These are phyloP conservation scores for Caryopteris hybrid DNA, from an alignment of 305 asterid species.

Conservation along the genomic window DNA sequence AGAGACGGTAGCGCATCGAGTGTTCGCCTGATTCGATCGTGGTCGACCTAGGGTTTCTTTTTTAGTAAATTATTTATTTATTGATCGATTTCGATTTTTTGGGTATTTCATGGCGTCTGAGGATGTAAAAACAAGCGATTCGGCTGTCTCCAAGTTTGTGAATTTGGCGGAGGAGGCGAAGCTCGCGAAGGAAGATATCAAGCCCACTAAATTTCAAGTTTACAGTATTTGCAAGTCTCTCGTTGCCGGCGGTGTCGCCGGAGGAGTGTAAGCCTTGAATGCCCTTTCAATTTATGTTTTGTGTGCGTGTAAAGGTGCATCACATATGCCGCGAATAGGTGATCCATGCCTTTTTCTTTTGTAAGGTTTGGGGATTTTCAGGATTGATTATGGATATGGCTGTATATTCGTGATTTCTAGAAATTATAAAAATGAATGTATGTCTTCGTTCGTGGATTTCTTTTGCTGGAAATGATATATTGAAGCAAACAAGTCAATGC, in stretches of 20 bases:
- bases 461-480: background rate
- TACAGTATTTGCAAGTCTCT: slow-evolving; percentile 81
- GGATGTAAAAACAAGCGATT: slow-evolving; percentile 79
- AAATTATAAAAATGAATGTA: background rate
- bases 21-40: slow-evolving; percentile 19
- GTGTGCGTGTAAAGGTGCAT: background rate
- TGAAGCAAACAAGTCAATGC: background rate
- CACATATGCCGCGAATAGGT: background rate
- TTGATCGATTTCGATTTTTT: slow-evolving; percentile 6
- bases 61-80: background rate
- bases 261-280: slow-evolving; percentile 69
- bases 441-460: background rate
- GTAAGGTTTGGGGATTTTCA: background rate
- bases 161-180: slow-evolving; percentile 95
- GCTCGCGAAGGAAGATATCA: slow-evolving; percentile 82
- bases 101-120: slow-evolving; percentile 71
- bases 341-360: background rate
- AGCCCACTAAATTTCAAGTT: slow-evolving; percentile 57
- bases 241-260: slow-evolving; percentile 90
- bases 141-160: slow-evolving; percentile 85
- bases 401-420: background rate
- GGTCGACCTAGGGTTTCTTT: slow-evolving; percentile 19
- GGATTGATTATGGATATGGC: background rate
- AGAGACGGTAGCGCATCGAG: slow-evolving; percentile 5
- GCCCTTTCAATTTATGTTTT: background rate